These are phyloP conservation scores for Monosporascus sp. DNA, from an alignment of 2,329 filamentous ascomycete genomes.

Conservation along the genomic window DNA sequence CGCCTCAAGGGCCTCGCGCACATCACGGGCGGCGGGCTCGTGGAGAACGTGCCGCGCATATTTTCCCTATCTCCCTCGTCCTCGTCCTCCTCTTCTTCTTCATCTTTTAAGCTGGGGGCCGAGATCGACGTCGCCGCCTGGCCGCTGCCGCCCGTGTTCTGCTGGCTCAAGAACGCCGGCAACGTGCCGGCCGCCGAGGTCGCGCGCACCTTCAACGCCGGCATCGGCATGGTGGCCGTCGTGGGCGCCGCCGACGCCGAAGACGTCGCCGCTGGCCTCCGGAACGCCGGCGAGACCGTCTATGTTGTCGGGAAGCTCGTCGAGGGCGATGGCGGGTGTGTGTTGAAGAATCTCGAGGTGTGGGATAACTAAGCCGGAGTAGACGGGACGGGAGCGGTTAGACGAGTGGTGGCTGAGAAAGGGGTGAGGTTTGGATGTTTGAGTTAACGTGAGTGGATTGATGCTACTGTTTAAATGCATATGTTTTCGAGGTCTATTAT, in stretches of 20 bases:
- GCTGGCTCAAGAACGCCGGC: slow-evolving; percentile 73
- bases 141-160: slow-evolving; percentile 73
- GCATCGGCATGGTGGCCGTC: slow-evolving; percentile 88
- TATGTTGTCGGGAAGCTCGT: slow-evolving; percentile 70
- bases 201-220: slow-evolving; percentile 90
- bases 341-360: slow-evolving; percentile 51
- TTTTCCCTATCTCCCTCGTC: slow-evolving; percentile 54
- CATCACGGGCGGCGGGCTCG: slow-evolving; percentile 90
- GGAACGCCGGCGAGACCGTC: slow-evolving; percentile 68
- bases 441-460: not conserved
- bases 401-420: not conserved
- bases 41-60: slow-evolving; percentile 94
- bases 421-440: not conserved
- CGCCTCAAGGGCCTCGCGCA: slow-evolving; percentile 88
- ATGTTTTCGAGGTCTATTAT: no score
- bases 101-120: slow-evolving; percentile 52
- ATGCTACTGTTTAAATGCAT: not conserved
- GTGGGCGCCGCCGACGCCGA: slow-evolving; percentile 62
- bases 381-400: slow-evolving; percentile 11
- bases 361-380: slow-evolving; percentile 31
- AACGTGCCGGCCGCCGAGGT: slow-evolving; percentile 74
- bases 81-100: no score
- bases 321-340: slow-evolving; percentile 50
- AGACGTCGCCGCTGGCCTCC: slow-evolving; percentile 54
- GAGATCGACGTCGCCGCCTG: slow-evolving; percentile 74